Evolutionary conservation across 768 basidiomycete species (phyloP), one percentile per base, ranked within the genome.

Genomic region (Collybia mongolica): DNA sequence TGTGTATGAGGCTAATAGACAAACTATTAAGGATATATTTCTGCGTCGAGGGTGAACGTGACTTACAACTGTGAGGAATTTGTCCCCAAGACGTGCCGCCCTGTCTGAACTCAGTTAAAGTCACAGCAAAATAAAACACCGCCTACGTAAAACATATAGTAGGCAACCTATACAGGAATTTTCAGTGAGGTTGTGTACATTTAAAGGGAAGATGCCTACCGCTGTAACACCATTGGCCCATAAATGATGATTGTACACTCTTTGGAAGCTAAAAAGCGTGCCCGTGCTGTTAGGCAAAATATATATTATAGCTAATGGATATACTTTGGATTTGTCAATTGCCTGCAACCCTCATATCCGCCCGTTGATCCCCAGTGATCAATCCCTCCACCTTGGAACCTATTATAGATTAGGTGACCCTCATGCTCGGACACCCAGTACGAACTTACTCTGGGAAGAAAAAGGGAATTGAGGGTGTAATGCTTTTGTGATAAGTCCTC

Each of bases 221-320:
- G 56, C 56, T 26, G 56, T 57, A 20, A 57, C 56, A 15, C 56
- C 56, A 32, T 54, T 54, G n/a, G 53, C 56, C 56, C 56, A 57
- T n/a, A 57, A 37, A 42, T 50, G 49, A 35, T 51, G 52, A 41
- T 57, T 52, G 36, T 57, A 43, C 39, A 57, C 51, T 15, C 56
- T 53, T 26, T 57, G 56, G 29, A 57, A 57, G 19, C 56, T 57
- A 17, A 43, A 7, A 11, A 28, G n/a, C 17, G 36, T 2, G 9
- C 12, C 7, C 2, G 37, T 17, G 19, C 2, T 24, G 26, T 22
- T 35, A 32, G 39, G 7, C 9, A 12, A 22, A 22, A 36, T 17
- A 3, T 6, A 14, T 23, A 48, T 4, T 9, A 12, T 3, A 14
- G 32, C 14, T 32, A 14, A 6, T 11, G 14, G 7, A 40, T 46